These are phyloP conservation scores for Eucalyptus cloeziana DNA, from an alignment of 345 rosid genomes.

Conservation along the genomic window DNA sequence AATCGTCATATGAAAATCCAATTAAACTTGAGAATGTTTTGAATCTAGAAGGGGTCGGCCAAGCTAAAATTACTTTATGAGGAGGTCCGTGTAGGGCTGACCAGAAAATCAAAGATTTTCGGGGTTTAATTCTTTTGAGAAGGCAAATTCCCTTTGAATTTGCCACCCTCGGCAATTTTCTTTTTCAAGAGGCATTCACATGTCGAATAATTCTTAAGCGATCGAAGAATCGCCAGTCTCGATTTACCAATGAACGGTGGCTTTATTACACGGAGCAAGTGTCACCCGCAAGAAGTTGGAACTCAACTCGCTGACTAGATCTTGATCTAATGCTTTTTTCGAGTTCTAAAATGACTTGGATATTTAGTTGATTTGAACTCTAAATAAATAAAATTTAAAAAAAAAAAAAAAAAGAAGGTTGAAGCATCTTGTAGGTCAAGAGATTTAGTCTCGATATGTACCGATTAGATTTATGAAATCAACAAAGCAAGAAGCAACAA, in stretches of 20 bases:
- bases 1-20: background rate
- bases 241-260: fast-evolving
- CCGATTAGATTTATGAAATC: background rate
- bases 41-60: background rate
- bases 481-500: background rate
- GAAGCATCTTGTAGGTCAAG: background rate
- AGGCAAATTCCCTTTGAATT: background rate
- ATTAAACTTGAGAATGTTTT: background rate
- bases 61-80: background rate
- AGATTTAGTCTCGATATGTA: background rate
- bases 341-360: background rate
- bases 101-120: background rate
- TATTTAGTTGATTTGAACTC: background rate
- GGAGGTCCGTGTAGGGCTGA: background rate
- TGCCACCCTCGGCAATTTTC: fast-evolving
- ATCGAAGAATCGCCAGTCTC: fast-evolving
- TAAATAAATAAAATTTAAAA: fast-evolving
- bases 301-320: fast-evolving
- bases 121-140: background rate
- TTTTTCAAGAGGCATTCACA: background rate
- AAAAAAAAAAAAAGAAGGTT: fast-evolving
- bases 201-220: background rate
- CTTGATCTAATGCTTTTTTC: background rate
- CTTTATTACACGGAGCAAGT: background rate
- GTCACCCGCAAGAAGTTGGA: fast-evolving